phyloP scores from a whole-genome alignment of 768 basidiomycete genomes.

The Lanmaoa rubissima region DNA sequence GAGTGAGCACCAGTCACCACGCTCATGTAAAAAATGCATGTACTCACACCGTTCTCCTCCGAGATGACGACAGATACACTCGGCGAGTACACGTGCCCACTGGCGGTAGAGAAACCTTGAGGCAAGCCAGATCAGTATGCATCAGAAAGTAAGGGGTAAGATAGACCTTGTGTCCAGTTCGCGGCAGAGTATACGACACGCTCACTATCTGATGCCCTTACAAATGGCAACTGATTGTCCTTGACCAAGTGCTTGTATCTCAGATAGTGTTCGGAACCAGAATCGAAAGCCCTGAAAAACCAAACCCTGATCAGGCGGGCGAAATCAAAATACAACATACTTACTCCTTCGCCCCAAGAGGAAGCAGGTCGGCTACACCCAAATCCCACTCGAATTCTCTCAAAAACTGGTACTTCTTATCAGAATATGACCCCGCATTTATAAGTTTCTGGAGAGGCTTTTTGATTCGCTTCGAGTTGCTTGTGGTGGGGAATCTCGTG shows the following conservation, averaged over 20 bases:
- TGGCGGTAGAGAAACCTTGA: conserved; percentile 61
- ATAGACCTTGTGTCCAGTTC: conserved; percentile 66
- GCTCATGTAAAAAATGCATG: not conserved
- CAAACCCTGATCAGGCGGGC: not conserved
- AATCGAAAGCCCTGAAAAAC: conserved; percentile 42
- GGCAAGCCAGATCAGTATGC: not conserved
- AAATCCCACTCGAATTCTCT: conserved; percentile 56
- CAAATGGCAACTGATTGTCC: conserved; percentile 47
- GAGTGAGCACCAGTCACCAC: not conserved
- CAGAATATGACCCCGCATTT: conserved; percentile 42
- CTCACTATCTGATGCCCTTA: conserved; percentile 47
- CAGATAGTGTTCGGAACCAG: conserved; percentile 50
- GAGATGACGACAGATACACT: conserved; percentile 52
- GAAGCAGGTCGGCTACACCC: conserved; percentile 57
- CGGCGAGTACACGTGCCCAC: conserved; percentile 44
- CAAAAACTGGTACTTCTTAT: conserved; percentile 55
- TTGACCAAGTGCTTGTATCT: conserved; percentile 54
- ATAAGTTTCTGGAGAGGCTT: conserved; percentile 54
- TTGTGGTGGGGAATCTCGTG: conserved; percentile 67
- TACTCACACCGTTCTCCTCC: conserved; percentile 44
- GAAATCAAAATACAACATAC: conserved; percentile 17
- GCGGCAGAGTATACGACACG: conserved; percentile 66
- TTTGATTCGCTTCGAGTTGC: conserved; percentile 42
- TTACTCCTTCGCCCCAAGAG: conserved; percentile 65
- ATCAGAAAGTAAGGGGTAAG: not conserved